These are phyloP conservation scores for Sordaria brevicollis DNA, from an alignment of 495 filamentous ascomycete species.

Conservation along the genomic window DNA sequence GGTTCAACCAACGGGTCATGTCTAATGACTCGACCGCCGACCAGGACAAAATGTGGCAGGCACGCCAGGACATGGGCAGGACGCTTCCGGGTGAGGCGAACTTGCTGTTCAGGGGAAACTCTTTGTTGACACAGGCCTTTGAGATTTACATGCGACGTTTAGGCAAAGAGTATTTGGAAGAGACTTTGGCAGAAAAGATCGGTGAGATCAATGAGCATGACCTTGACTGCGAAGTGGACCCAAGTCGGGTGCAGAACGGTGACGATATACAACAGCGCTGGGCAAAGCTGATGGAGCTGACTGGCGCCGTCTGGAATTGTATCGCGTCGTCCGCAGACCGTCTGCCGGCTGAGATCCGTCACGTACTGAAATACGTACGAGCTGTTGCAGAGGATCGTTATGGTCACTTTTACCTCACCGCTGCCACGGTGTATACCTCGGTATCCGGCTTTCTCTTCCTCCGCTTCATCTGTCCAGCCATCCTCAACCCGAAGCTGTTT, in stretches of 20 bases:
- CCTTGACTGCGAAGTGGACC: conserved; percentile 92
- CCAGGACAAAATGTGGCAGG: conserved; percentile 37
- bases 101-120: conserved; percentile 91
- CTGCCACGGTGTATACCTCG: conserved; percentile 67
- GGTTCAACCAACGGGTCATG: conserved; percentile 67
- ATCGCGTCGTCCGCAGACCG: conserved; percentile 62
- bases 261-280: conserved; percentile 81
- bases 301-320: conserved; percentile 72
- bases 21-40: conserved; percentile 69
- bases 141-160: conserved; percentile 93
- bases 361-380: conserved; percentile 84
- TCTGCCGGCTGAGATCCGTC: conserved; percentile 75
- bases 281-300: conserved; percentile 64
- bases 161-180: conserved; percentile 86
- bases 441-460: conserved; percentile 96
- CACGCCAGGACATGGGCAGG: conserved; percentile 52
- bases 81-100: conserved; percentile 73
- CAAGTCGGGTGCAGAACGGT: conserved; percentile 55
- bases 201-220: conserved; percentile 79
- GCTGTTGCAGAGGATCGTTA: conserved; percentile 94
- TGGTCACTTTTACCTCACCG: conserved; percentile 88
- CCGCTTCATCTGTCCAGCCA: conserved; percentile 91
- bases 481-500: conserved; percentile 94
- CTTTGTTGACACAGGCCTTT: conserved; percentile 83
- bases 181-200: conserved; percentile 76